phyloP scores from a whole-genome alignment of 768 basidiomycete species.

The Leucogyrophana mollusca region DNA sequence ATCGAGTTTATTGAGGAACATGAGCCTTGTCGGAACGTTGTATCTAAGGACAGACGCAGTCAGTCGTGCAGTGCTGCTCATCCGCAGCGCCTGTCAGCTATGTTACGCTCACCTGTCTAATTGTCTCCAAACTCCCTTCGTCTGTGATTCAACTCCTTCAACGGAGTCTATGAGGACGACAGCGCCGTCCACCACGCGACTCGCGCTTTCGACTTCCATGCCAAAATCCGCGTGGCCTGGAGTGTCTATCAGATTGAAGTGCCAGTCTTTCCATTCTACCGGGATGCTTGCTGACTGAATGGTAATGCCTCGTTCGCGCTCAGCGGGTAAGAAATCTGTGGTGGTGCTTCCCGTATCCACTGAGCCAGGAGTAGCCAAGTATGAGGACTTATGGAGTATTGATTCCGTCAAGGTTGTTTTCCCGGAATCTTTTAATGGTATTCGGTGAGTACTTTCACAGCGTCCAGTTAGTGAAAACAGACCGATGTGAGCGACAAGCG shows the following conservation, averaged over 20 bases:
- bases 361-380: constrained; percentile 71
- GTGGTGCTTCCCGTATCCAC: constrained; percentile 91
- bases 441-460: constrained; percentile 3
- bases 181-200: constrained; percentile 86
- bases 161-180: constrained; percentile 88
- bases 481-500: constrained; percentile 90
- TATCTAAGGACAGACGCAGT: constrained; percentile 48
- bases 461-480: constrained; percentile 13
- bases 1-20: constrained; percentile 89
- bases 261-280: constrained; percentile 82
- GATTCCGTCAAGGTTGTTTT: constrained; percentile 91
- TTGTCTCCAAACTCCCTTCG: constrained; percentile 86
- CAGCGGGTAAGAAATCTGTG: constrained; percentile 87
- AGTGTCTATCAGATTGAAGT: constrained; percentile 86
- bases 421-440: constrained; percentile 65
- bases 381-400: constrained; percentile 72
- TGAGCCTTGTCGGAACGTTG: constrained; percentile 70
- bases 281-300: constrained; percentile 92
- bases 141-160: constrained; percentile 90
- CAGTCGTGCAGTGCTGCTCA: not conserved
- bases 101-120: constrained; percentile 74
- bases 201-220: constrained; percentile 96
- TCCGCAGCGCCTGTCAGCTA: no score
- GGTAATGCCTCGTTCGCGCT: constrained; percentile 88
- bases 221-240: constrained; percentile 94